These are phyloP conservation scores for Ceratobasidium sp. DNA, from an alignment of 1,284 basidiomycete genomes.

Conservation along the genomic window DNA sequence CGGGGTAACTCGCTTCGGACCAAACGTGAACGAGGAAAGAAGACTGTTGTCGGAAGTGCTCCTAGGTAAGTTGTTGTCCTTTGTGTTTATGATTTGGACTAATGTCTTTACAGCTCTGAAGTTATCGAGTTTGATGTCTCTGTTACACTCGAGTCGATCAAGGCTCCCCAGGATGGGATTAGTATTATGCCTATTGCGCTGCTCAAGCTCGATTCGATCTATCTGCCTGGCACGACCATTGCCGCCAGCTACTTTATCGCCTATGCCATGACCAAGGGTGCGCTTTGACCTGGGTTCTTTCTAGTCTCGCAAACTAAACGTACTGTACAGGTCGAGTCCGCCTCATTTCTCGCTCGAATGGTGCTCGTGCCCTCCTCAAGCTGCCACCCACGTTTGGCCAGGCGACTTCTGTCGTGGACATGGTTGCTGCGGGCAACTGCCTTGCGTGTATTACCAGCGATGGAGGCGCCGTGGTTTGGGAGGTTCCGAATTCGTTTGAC, in stretches of 20 bases:
- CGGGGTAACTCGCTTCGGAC: constrained; percentile 59
- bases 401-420: constrained; percentile 73
- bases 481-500: constrained; percentile 76
- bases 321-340: constrained; percentile 69
- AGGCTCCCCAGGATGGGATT: constrained; percentile 61
- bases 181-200: constrained; percentile 79
- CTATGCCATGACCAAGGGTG: constrained; percentile 86
- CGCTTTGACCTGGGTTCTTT: constrained; percentile 36
- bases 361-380: constrained; percentile 80
- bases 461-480: constrained; percentile 85
- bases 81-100: not conserved
- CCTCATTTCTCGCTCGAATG: constrained; percentile 82
- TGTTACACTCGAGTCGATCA: constrained; percentile 32
- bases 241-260: constrained; percentile 87
- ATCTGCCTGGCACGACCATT: constrained; percentile 81
- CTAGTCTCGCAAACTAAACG: not conserved
- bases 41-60: constrained; percentile 16
- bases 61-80: not conserved
- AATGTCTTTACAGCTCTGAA: constrained; percentile 53
- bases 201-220: constrained; percentile 79
- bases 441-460: constrained; percentile 83
- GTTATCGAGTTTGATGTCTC: constrained; percentile 46
- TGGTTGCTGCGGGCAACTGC: constrained; percentile 81
- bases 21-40: constrained; percentile 41
- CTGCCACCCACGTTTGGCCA: constrained; percentile 69